Evolutionary conservation across 306 rosid genomes (phyloP).

Genomic region (Mimosa bimucronata): DNA sequence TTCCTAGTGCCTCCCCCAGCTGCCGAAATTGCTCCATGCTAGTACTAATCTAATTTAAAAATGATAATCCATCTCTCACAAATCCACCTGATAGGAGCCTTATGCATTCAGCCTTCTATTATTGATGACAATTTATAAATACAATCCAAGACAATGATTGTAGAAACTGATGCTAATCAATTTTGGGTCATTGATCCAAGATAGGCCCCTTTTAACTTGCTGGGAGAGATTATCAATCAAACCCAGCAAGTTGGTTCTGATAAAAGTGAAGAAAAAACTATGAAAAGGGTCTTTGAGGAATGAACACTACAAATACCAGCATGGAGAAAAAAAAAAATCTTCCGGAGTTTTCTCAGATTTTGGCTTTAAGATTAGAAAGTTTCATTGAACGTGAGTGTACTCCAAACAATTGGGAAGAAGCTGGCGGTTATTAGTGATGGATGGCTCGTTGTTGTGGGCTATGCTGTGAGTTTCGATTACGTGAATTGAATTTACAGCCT

Average conservation of each 20-base stretch:
- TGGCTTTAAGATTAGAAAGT: slow-evolving; percentile 37
- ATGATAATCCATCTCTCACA: no score
- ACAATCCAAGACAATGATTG: no score
- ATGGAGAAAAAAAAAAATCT: slow-evolving; percentile 1
- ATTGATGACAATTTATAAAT: neutral
- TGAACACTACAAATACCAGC: neutral
- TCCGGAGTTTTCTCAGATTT: slow-evolving; percentile 21
- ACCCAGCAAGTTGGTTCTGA: slow-evolving; percentile 6
- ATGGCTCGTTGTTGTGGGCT: neutral
- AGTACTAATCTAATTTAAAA: neutral
- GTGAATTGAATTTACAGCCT: neutral
- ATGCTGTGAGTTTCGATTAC: neutral
- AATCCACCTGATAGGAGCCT: no score
- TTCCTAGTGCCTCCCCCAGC: slow-evolving; percentile 82
- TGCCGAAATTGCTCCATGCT: slow-evolving; percentile 85
- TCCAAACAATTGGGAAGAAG: neutral
- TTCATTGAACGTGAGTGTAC: no score
- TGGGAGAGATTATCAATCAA: neutral
- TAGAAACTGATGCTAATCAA: no score
- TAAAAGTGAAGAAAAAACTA: slow-evolving; percentile 7
- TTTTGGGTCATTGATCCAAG: no score
- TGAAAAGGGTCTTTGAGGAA: slow-evolving; percentile 3
- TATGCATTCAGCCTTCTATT: no score
- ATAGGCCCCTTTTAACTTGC: slow-evolving; percentile 22
- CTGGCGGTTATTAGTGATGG: neutral